Conservation (phyloP, 176 grass and related monocot genomes). For the Zea luxurians region DNA sequence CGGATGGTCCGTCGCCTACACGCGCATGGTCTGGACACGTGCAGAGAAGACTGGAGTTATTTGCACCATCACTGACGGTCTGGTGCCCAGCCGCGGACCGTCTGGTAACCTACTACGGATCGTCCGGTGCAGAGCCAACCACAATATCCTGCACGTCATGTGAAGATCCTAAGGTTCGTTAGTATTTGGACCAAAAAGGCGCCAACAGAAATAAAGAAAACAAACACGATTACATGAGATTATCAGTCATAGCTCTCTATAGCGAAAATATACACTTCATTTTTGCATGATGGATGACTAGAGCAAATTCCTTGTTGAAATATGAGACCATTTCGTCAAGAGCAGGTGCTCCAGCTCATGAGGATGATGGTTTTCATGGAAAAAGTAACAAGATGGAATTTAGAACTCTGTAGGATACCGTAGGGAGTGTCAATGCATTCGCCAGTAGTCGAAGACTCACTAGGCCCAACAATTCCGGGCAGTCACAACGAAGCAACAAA, state of each 20-base stretch:
- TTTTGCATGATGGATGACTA: not conserved
- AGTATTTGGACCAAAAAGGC: too few species aligned
- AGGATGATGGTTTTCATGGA: not conserved
- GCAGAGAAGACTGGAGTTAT: too few species aligned
- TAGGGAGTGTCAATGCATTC: not conserved
- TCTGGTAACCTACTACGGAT: too few species aligned
- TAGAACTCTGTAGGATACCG: too few species aligned
- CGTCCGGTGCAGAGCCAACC: too few species aligned
- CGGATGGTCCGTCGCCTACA: too few species aligned
- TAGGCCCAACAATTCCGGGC: not conserved
- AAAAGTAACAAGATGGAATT: not conserved
- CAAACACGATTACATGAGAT: not conserved
- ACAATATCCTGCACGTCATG: too few species aligned
- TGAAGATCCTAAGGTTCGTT: too few species aligned
- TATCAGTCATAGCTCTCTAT: not conserved
- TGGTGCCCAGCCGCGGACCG: too few species aligned
- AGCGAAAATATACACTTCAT: not conserved
- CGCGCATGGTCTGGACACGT: too few species aligned
- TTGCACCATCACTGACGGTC: too few species aligned
- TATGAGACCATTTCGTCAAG: not conserved
- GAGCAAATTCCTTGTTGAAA: not conserved
- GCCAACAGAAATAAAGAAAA: not conserved
- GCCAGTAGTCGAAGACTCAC: not conserved
- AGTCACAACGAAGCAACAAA: not conserved
- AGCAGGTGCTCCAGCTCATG: not conserved